Conservation (phyloP, 2,329 filamentous ascomycete species). For the Herpomyces periplanetae region DNA sequence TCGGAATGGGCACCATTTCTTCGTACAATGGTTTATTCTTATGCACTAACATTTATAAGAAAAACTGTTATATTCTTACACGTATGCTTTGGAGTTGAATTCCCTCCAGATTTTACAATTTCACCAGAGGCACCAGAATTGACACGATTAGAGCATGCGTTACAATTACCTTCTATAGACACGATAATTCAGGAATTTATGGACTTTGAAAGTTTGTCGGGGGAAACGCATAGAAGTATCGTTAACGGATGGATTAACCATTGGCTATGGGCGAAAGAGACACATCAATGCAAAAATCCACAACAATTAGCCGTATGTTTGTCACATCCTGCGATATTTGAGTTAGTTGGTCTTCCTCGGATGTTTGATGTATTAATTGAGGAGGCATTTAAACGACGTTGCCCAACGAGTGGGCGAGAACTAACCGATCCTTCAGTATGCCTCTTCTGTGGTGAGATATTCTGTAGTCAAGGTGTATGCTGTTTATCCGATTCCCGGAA, state of each 20-base stretch:
- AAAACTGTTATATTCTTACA: constrained; percentile 53
- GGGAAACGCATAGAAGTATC: constrained; percentile 11
- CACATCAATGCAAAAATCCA: constrained; percentile 1
- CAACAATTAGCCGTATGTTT: background rate
- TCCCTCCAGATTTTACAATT: constrained; percentile 24
- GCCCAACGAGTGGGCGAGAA: constrained; percentile 64
- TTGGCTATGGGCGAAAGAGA: constrained; percentile 6
- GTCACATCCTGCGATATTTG: constrained; percentile 51
- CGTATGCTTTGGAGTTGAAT: constrained; percentile 54
- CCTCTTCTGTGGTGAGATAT: constrained; percentile 78
- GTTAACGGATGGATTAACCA: constrained; percentile 34
- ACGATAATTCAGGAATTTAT: constrained; percentile 25
- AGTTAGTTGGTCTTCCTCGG: constrained; percentile 60
- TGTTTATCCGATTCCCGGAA: constrained; percentile 21
- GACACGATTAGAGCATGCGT: constrained; percentile 30
- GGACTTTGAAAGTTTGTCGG: constrained; percentile 8
- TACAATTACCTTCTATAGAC: constrained; percentile 37
- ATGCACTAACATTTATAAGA: constrained; percentile 57
- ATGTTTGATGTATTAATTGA: constrained; percentile 77
- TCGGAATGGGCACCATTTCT: too few species aligned
- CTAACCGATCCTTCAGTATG: constrained; percentile 65
- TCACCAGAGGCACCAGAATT: constrained; percentile 32
- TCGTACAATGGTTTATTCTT: constrained; percentile 19
- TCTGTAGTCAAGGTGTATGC: constrained; percentile 74
- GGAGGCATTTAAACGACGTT: constrained; percentile 43